These are phyloP conservation scores for Nicotiana undulata DNA, from an alignment of 257 asterid species.

Conservation along the genomic window DNA sequence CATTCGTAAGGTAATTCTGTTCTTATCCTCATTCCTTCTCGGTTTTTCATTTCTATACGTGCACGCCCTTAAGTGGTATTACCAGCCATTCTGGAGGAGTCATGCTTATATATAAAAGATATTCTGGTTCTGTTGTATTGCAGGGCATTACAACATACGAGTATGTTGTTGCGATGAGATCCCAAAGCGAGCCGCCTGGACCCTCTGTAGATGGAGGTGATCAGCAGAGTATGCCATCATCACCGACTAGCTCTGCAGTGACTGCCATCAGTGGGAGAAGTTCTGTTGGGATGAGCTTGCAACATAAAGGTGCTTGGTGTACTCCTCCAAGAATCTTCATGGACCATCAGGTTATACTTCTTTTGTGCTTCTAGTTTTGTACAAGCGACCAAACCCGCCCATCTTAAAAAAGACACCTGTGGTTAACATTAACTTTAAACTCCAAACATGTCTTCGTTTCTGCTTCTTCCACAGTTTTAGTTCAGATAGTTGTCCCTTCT, in stretches of 20 bases:
- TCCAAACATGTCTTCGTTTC: neutral
- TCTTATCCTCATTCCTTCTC: neutral
- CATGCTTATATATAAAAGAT: neutral
- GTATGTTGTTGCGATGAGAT: constrained; percentile 89
- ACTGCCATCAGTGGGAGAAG: constrained; percentile 92
- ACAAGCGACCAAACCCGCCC: neutral
- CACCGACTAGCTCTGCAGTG: constrained; percentile 93
- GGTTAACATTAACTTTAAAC: neutral
- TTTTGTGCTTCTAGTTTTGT: neutral
- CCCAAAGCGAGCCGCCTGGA: constrained; percentile 88
- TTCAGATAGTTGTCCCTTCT: neutral
- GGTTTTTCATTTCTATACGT: neutral
- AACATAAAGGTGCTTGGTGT: constrained; percentile 94
- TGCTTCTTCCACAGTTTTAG: neutral
- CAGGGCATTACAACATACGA: constrained; percentile 97
- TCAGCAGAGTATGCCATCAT: constrained; percentile 81
- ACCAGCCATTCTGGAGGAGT: too few species aligned
- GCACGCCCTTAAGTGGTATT: too few species aligned
- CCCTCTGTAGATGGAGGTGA: constrained; percentile 82
- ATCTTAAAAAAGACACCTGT: neutral
- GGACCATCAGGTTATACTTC: constrained; percentile 76
- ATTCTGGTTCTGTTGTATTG: constrained; percentile 1
- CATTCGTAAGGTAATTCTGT: constrained; percentile 62
- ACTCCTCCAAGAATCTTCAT: constrained; percentile 95
- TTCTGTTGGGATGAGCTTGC: constrained; percentile 88